These are phyloP conservation scores for Naganishia sp. DNA, from an alignment of 1,284 basidiomycete genomes.

Conservation along the genomic window DNA sequence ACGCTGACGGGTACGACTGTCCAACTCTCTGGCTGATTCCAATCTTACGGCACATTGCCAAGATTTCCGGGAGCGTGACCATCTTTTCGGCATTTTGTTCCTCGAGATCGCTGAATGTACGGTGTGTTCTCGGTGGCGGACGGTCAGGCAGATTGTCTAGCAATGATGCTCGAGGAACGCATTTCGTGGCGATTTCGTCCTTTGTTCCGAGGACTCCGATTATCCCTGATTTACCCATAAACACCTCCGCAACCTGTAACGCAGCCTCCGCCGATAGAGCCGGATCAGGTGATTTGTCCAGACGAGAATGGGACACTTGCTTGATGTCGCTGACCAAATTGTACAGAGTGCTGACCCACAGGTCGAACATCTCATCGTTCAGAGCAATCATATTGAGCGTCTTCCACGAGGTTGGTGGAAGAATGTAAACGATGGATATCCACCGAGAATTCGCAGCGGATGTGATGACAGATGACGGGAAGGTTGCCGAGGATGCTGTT, in stretches of 20 bases:
- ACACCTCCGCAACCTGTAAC: not conserved
- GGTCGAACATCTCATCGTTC: slow-evolving; percentile 65
- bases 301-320: slow-evolving; percentile 11
- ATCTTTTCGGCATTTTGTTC: slow-evolving; percentile 59
- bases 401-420: slow-evolving; percentile 75
- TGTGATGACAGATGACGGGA: slow-evolving; percentile 40
- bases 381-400: slow-evolving; percentile 84
- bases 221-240: slow-evolving; percentile 59
- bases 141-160: slow-evolving; percentile 2
- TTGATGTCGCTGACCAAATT: slow-evolving; percentile 46
- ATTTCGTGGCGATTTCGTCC: not conserved
- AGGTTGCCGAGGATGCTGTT: slow-evolving; percentile 42
- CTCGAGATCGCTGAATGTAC: slow-evolving; percentile 3
- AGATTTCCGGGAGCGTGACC: slow-evolving; percentile 71
- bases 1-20: not conserved
- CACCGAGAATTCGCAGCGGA: slow-evolving; percentile 54
- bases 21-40: slow-evolving; percentile 35
- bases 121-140: not conserved
- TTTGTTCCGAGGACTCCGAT: slow-evolving; percentile 27
- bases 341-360: slow-evolving; percentile 57
- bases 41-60: slow-evolving; percentile 68
- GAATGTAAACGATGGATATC: slow-evolving; percentile 58
- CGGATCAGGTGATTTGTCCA: not conserved
- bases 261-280: not conserved
- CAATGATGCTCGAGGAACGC: not conserved